Evolutionary conservation across 1,139 yeast genomes (phyloP), one percentile per base, ranked within the genome.

Genomic region (Saccharomycopsis hybrid): DNA sequence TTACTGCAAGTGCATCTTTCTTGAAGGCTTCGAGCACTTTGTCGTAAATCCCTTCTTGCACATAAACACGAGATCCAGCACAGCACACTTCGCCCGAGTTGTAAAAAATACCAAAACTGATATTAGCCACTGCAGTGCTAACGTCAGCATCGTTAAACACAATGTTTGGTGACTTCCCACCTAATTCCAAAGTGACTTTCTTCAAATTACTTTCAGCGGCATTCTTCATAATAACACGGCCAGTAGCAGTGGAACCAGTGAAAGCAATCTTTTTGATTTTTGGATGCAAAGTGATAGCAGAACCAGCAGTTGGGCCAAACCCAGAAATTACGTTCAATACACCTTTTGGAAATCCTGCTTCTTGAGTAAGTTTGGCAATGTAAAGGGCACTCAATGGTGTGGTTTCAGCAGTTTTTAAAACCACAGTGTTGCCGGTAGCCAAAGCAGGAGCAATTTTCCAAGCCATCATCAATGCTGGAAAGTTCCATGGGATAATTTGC

Each of bases 401-500:
- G 47, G 85, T 76, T 63, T 83, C 85, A 42, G 94, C 87, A 43
- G 89, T 79, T 68, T 85, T 85, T 63, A 85, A 69, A 48, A 85
- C 82, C 58, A 82, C 70, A 46, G 85, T 78, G 70, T 85, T 85
- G 67, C 90, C 92, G 54, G 90, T 77, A 52, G 86, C 88, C 59
- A 85, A 68, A 54, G 89, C 89, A 42, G 94, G 92, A 49, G 84
- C 89, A 54, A 85, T 69, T 64, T 83, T 83, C 94, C 94, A 85
- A 29, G 85, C 71, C 60, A 82, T 75, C 86, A 85, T 84, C 68
- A 82, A 73, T 59, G 85, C 64, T 56, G 95, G 95, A 76, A 83
- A 87, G 68, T 87, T 87, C 95, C 95, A 87, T 56, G 96, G 95
- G 56, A 86, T 85, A 60, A 87, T 85, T 64, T 85, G 90, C 53